phyloP scores from a whole-genome alignment of 2,329 filamentous ascomycete species.

The Aspergillus tanneri region DNA sequence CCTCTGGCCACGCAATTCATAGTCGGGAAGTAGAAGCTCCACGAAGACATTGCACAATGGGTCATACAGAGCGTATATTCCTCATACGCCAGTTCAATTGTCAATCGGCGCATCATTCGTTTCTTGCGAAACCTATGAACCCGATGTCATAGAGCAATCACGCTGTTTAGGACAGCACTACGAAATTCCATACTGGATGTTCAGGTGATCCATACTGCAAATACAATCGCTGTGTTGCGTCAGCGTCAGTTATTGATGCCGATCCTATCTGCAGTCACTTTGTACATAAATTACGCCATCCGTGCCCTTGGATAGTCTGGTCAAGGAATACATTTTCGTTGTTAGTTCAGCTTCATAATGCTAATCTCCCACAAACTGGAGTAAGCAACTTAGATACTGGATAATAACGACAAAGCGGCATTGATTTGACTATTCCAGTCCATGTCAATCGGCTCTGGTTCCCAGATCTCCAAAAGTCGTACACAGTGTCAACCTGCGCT shows the following conservation, averaged over 20 bases:
- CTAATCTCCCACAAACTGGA: background rate
- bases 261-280: background rate
- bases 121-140: background rate
- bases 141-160: background rate
- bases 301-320: background rate
- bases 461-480: slow-evolving; percentile 53
- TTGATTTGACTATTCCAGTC: too few relatives aligned
- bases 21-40: background rate
- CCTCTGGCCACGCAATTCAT: background rate
- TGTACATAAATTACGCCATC: background rate
- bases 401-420: too few relatives aligned
- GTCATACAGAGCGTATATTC: background rate
- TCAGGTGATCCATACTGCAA: background rate
- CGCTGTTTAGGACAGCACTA: background rate
- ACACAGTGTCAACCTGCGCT: slow-evolving; percentile 55
- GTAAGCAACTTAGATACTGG: background rate
- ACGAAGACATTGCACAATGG: background rate
- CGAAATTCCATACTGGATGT: background rate
- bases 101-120: background rate
- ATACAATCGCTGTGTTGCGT: background rate
- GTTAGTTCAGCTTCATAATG: background rate
- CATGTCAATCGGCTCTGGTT: slow-evolving; percentile 48
- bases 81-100: background rate
- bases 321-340: background rate
- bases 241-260: background rate